phyloP scores from a whole-genome alignment of 208 protist species.

The Acanthamoeba royreba region DNA sequence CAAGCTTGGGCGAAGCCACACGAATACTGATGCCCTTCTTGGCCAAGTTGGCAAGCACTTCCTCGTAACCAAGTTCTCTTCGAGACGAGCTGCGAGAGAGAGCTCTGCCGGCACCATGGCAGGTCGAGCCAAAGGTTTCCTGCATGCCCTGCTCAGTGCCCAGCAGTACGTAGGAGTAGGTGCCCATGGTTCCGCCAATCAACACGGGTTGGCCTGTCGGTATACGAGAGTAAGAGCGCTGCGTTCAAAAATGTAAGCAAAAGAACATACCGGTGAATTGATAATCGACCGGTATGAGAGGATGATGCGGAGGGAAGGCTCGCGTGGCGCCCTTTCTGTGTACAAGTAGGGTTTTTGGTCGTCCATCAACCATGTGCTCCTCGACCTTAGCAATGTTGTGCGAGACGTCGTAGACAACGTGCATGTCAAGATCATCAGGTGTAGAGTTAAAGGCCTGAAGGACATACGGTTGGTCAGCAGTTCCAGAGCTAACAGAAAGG shows the following conservation, averaged over 20 bases:
- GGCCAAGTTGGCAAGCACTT: conserved; percentile 72
- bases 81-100: conserved; percentile 69
- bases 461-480: conserved; percentile 15
- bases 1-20: conserved; percentile 83
- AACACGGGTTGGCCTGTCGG: conserved; percentile 86
- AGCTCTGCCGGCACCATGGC: conserved; percentile 86
- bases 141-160: conserved; percentile 82
- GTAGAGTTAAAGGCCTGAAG: conserved; percentile 50
- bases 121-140: conserved; percentile 84
- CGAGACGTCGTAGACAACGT: conserved; percentile 88
- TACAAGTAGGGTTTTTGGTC: conserved; percentile 76
- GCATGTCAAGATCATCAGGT: conserved; percentile 83
- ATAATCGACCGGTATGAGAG: conserved; percentile 85
- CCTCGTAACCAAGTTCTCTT: conserved; percentile 44
- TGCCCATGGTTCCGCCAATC: conserved; percentile 91
- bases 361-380: conserved; percentile 83
- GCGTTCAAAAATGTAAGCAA: background rate
- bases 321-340: conserved; percentile 90
- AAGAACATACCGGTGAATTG: conserved; percentile 40
- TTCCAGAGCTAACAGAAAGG: conserved; percentile 14
- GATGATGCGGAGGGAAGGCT: conserved; percentile 86
- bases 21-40: conserved; percentile 79
- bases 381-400: conserved; percentile 91
- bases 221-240: background rate
- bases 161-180: conserved; percentile 83